Evolutionary conservation across 768 basidiomycete species (phyloP).

Genomic region (Nidula microcarpa): DNA sequence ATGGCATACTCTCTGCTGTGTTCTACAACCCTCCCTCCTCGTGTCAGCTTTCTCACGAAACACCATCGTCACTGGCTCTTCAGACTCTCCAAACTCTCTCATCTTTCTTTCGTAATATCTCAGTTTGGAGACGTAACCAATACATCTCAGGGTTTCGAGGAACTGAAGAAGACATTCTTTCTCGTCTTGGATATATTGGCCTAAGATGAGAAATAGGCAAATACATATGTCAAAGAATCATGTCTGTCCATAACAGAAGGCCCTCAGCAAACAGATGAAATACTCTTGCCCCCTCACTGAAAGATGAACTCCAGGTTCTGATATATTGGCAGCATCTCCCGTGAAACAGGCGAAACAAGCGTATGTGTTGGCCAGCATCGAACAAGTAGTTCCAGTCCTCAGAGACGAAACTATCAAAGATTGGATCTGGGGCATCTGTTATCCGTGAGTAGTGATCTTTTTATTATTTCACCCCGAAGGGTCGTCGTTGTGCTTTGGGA

Average conservation of each 20-base stretch:
- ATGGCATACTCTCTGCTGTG: conserved; percentile 53
- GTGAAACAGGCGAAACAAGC: conserved; percentile 43
- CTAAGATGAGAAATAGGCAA: conserved; percentile 20
- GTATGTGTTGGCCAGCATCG: conserved; percentile 70
- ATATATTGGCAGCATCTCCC: conserved; percentile 9
- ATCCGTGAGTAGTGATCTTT: conserved; percentile 48
- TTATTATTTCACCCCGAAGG: not conserved
- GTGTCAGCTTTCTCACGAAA: conserved; percentile 8
- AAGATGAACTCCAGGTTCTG: not conserved
- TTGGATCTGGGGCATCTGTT: conserved; percentile 56
- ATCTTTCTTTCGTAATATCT: conserved; percentile 75
- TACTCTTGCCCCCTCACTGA: not conserved
- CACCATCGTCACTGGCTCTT: conserved; percentile 49
- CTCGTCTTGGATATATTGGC: conserved; percentile 73
- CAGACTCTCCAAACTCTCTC: conserved; percentile 55
- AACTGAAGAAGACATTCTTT: conserved; percentile 74
- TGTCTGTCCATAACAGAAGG: conserved; percentile 18
- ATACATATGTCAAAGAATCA: conserved; percentile 22
- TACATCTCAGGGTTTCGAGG: conserved; percentile 55
- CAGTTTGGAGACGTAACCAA: conserved; percentile 75
- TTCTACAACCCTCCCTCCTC: conserved; percentile 47
- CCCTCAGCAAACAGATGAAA: conserved; percentile 16
- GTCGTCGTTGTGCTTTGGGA: too few relatives aligned
- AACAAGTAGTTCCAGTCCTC: conserved; percentile 71
- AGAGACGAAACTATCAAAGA: conserved; percentile 48